Evolutionary conservation across 164 flowering plant species (phyloP).

Genomic region (Echeveria elegans): DNA sequence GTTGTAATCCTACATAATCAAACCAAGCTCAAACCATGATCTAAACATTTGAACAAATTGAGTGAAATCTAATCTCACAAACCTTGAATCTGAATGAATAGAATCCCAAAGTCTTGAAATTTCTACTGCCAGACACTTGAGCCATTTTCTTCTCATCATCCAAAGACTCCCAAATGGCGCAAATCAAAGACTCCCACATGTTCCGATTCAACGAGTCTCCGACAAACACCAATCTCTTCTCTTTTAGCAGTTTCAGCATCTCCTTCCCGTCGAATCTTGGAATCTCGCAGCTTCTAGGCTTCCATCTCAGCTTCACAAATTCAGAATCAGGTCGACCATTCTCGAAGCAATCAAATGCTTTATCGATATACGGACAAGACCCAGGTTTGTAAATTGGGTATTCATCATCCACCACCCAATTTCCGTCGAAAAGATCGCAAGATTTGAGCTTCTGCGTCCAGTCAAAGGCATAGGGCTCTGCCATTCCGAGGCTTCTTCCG

Average conservation of each 20-base stretch:
- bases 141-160: conserved; percentile 24
- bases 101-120: conserved; percentile 37
- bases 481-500: conserved; percentile 9
- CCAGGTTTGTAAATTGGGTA: conserved; percentile 38
- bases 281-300: conserved; percentile 34
- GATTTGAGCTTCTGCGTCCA: conserved; percentile 17
- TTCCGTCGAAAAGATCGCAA: conserved; percentile 48
- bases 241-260: conserved; percentile 46
- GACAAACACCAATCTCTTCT: conserved; percentile 50
- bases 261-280: conserved; percentile 43
- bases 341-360: conserved; percentile 43
- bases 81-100: conserved; percentile 47
- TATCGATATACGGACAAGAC: conserved; percentile 49
- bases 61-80: background rate
- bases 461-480: background rate
- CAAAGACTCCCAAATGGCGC: conserved; percentile 32
- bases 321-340: conserved; percentile 46
- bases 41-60: background rate
- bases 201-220: conserved; percentile 62
- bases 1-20: conserved; percentile 29
- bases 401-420: conserved; percentile 38
- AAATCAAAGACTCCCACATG: conserved; percentile 65
- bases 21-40: background rate
- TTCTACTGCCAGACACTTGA: conserved; percentile 29
- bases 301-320: conserved; percentile 35